These are phyloP conservation scores for Candida ficus DNA, from an alignment of 805 yeast species.

Conservation along the genomic window DNA sequence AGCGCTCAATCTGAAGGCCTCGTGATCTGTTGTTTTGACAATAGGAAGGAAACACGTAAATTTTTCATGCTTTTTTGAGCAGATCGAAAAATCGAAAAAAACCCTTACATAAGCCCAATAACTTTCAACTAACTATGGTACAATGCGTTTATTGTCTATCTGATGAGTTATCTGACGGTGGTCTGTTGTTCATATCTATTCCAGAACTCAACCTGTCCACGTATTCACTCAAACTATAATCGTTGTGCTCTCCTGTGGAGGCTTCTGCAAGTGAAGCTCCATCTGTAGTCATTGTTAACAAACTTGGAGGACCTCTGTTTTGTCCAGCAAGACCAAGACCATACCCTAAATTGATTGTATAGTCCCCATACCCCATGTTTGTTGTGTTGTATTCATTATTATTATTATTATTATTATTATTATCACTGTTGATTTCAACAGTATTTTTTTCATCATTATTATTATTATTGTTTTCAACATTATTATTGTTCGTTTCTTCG, in stretches of 20 bases:
- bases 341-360: constrained; percentile 22
- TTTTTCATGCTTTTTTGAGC: no score
- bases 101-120: no score
- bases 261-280: constrained; percentile 5
- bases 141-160: no score
- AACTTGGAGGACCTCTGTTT: constrained; percentile 24
- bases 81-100: no score
- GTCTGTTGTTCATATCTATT: constrained; percentile 4
- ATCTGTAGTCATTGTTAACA: constrained; percentile 17
- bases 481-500: not conserved
- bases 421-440: not conserved
- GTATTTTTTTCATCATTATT: not conserved
- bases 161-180: no score
- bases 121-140: no score
- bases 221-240: constrained; percentile 15
- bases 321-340: constrained; percentile 19
- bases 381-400: not conserved
- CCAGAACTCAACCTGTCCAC: constrained; percentile 18
- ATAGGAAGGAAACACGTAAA: no score
- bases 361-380: constrained; percentile 7
- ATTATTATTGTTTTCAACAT: not conserved
- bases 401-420: not conserved
- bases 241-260: not conserved
- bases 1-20: not conserved
- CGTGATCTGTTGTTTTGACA: not conserved